These are phyloP conservation scores for Selaginella tamariscina DNA, from an alignment of 75 land plant genomes.

Conservation along the genomic window DNA sequence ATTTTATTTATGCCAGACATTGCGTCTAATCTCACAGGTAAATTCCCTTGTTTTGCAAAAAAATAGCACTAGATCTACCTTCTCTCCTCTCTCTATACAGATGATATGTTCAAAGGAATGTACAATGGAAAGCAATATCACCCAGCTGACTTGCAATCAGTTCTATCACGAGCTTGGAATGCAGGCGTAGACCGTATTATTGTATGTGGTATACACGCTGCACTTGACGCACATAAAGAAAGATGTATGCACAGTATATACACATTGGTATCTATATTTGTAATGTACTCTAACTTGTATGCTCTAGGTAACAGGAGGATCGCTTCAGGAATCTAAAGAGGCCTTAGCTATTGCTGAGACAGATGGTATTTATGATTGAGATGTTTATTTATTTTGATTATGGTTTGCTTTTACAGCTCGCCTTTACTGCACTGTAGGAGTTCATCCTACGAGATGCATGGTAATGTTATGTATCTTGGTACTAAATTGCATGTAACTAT, in stretches of 20 bases:
- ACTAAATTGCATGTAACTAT: background rate
- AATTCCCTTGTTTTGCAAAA: background rate
- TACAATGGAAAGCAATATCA: slow-evolving; percentile 85
- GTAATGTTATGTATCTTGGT: slow-evolving; percentile 23
- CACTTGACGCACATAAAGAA: too few species aligned
- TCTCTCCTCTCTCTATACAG: slow-evolving; percentile 24
- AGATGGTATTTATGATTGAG: slow-evolving; percentile 40
- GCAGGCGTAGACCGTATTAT: slow-evolving; percentile 89
- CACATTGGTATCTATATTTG: too few species aligned
- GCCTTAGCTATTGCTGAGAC: slow-evolving; percentile 88
- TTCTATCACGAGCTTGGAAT: slow-evolving; percentile 73
- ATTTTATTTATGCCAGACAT: too few species aligned
- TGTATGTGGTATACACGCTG: slow-evolving; percentile 40
- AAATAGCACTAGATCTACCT: background rate
- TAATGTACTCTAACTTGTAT: background rate
- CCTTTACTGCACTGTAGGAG: slow-evolving; percentile 91
- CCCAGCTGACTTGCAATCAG: slow-evolving; percentile 50
- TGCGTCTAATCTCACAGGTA: slow-evolving; percentile 27
- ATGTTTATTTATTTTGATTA: background rate
- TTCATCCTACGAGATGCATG: slow-evolving; percentile 92
- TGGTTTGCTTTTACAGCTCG: slow-evolving; percentile 38
- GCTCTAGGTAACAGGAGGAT: slow-evolving; percentile 68
- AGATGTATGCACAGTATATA: too few species aligned
- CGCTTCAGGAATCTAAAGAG: slow-evolving; percentile 78
- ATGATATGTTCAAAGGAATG: slow-evolving; percentile 89